These are phyloP conservation scores for Ceratocystis harringtonii DNA, from an alignment of 2,329 filamentous ascomycete species.

Conservation along the genomic window DNA sequence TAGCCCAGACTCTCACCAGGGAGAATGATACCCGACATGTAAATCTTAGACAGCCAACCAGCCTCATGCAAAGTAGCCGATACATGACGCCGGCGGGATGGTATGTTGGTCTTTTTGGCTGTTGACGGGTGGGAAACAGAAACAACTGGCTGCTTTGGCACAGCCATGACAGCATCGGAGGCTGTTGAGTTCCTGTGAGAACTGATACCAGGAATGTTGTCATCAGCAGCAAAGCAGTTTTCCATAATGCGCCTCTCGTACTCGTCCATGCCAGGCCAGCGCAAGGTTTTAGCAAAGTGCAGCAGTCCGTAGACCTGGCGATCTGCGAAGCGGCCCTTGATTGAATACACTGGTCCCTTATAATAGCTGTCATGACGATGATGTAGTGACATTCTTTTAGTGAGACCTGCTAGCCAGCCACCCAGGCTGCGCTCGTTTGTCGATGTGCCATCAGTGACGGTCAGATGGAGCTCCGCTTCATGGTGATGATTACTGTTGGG, in stretches of 20 bases:
- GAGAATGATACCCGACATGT: conserved; percentile 48
- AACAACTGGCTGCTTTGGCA: conserved; percentile 1
- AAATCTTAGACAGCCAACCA: conserved; percentile 55
- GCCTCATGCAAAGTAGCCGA: conserved; percentile 42
- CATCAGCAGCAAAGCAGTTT: conserved; percentile 25
- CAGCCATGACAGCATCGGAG: background rate
- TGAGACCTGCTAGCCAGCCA: conserved; percentile 45
- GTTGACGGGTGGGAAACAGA: conserved; percentile 1
- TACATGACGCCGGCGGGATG: conserved; percentile 37
- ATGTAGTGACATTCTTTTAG: conserved; percentile 34
- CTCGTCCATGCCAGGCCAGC: conserved; percentile 46
- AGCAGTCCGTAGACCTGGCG: conserved; percentile 46
- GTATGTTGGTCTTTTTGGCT: conserved; percentile 12
- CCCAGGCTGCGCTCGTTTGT: conserved; percentile 14
- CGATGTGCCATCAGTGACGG: conserved; percentile 20
- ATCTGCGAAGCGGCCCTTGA: conserved; percentile 39
- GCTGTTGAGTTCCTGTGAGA: background rate
- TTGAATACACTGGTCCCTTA: conserved; percentile 30
- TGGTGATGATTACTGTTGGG: background rate
- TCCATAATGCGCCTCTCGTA: conserved; percentile 35
- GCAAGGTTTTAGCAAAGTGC: conserved; percentile 47
- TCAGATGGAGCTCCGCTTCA: conserved; percentile 18
- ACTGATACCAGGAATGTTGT: background rate
- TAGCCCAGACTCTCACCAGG: conserved; percentile 49
- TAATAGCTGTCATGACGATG: conserved; percentile 21